These are phyloP conservation scores for Secale cereale DNA, from an alignment of 176 grass and related monocot genomes.

Conservation along the genomic window DNA sequence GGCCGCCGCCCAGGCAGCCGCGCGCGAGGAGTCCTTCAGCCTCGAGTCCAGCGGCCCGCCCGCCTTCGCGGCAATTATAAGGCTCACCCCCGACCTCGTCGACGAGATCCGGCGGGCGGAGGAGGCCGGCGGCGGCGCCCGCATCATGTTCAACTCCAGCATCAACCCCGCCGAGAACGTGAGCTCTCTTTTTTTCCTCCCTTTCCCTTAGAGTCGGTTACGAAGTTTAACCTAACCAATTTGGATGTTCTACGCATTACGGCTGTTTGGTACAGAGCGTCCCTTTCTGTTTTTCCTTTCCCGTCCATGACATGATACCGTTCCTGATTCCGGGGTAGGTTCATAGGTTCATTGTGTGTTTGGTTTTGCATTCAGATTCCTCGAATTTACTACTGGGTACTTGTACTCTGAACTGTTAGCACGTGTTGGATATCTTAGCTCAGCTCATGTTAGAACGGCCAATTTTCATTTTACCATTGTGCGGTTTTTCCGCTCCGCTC, in stretches of 20 bases:
- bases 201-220: neutral
- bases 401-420: neutral
- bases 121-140: slow-evolving; percentile 67
- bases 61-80: slow-evolving; percentile 79
- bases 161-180: slow-evolving; percentile 75
- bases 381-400: slow-evolving; percentile 12
- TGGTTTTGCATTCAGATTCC: slow-evolving; percentile 14
- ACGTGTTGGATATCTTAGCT: neutral
- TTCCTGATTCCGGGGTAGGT: slow-evolving; percentile 20
- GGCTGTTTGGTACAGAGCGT: neutral
- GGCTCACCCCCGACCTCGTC: slow-evolving; percentile 78
- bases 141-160: slow-evolving; percentile 87
- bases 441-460: neutral
- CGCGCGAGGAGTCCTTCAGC: slow-evolving; percentile 71
- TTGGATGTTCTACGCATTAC: slow-evolving; percentile 17
- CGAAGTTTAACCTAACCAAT: slow-evolving; percentile 36
- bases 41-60: slow-evolving; percentile 53
- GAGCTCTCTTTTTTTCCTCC: slow-evolving; percentile 11
- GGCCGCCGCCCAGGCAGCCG: neutral
- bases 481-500: neutral
- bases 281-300: neutral
- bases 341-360: neutral
- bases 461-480: neutral
- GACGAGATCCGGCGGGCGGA: slow-evolving; percentile 95
- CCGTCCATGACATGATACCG: neutral